A percentile compares a stretch with the other conserved stretches of the same genome.
These are phyloP conservation scores for Leccinum truebloodii DNA, from an alignment of 768 basidiomycete genomes.

Conservation along the genomic window DNA sequence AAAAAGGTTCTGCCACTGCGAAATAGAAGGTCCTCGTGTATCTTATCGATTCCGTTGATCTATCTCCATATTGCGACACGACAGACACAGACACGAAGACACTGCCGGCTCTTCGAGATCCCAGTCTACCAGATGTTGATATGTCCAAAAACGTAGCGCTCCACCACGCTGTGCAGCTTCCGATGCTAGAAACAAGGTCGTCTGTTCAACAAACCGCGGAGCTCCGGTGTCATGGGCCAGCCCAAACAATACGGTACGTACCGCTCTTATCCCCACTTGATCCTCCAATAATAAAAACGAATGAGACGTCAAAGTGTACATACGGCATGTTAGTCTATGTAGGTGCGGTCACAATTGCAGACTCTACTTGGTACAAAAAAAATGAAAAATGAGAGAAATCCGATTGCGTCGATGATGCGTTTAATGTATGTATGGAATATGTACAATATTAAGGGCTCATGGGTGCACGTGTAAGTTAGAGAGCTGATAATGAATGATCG, in stretches of 20 bases:
- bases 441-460: slow-evolving; percentile 38
- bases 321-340: slow-evolving; percentile 20
- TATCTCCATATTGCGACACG: slow-evolving; percentile 10
- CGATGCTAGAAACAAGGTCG: slow-evolving; percentile 1
- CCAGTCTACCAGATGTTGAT: slow-evolving; percentile 1
- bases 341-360: slow-evolving; percentile 18
- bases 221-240: slow-evolving; percentile 20
- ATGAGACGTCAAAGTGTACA: slow-evolving; percentile 28
- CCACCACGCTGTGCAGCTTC: slow-evolving; percentile 9
- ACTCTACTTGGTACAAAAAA: slow-evolving; percentile 28
- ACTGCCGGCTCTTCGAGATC: slow-evolving; percentile 17
- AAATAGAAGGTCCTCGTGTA: slow-evolving; percentile 12
- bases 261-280: slow-evolving; percentile 22
- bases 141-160: slow-evolving; percentile 11
- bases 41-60: slow-evolving; percentile 25
- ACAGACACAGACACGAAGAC: not conserved
- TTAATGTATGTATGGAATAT: slow-evolving; percentile 35
- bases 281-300: slow-evolving; percentile 9
- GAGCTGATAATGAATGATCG: slow-evolving; percentile 38
- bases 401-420: slow-evolving; percentile 30
- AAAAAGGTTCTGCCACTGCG: slow-evolving; percentile 3
- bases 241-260: slow-evolving; percentile 19
- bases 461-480: slow-evolving; percentile 36
- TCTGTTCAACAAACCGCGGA: slow-evolving; percentile 30
- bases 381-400: slow-evolving; percentile 21